phyloP scores from a whole-genome alignment of 768 basidiomycete genomes.

The Russula ochroleuca region DNA sequence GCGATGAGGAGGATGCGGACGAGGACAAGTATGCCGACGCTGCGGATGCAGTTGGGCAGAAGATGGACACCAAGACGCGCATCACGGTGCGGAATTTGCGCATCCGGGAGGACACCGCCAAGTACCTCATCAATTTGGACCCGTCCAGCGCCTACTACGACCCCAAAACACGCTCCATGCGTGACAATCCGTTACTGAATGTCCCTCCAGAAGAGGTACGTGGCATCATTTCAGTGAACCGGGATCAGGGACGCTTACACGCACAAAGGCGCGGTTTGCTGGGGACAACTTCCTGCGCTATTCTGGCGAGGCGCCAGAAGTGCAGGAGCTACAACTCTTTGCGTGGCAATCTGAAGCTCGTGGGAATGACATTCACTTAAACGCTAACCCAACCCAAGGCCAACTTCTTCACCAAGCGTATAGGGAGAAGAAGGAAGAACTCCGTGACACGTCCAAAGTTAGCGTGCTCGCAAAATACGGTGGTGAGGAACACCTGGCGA shows the following conservation, averaged over 20 bases:
- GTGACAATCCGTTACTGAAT: slow-evolving; percentile 83
- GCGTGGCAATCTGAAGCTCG: slow-evolving; percentile 94
- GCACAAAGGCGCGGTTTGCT: slow-evolving; percentile 74
- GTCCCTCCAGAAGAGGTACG: slow-evolving; percentile 84
- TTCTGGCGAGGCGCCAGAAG: slow-evolving; percentile 89
- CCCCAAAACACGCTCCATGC: slow-evolving; percentile 99
- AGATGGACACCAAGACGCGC: slow-evolving; percentile 95
- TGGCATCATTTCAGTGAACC: slow-evolving; percentile 23
- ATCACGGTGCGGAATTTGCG: slow-evolving; percentile 97
- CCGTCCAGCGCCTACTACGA: slow-evolving; percentile 97
- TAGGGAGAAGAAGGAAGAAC: slow-evolving; percentile 85
- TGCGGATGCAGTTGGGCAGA: slow-evolving; percentile 96
- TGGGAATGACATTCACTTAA: slow-evolving; percentile 92
- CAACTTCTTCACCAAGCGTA: slow-evolving; percentile 89
- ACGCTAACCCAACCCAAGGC: slow-evolving; percentile 95
- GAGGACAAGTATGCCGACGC: slow-evolving; percentile 98
- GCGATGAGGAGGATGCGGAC: slow-evolving; percentile 92
- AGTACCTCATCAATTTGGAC: slow-evolving; percentile 96
- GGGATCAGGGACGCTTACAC: slow-evolving; percentile 5
- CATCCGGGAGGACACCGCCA: slow-evolving; percentile 98
- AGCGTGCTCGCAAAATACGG: slow-evolving; percentile 92
- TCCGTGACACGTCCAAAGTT: slow-evolving; percentile 83
- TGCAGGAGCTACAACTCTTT: slow-evolving; percentile 90
- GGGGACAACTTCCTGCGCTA: slow-evolving; percentile 94
- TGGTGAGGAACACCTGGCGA: slow-evolving; percentile 87